phyloP scores from a whole-genome alignment of 2,329 filamentous ascomycete genomes.

The Metarhizium brunneum region DNA sequence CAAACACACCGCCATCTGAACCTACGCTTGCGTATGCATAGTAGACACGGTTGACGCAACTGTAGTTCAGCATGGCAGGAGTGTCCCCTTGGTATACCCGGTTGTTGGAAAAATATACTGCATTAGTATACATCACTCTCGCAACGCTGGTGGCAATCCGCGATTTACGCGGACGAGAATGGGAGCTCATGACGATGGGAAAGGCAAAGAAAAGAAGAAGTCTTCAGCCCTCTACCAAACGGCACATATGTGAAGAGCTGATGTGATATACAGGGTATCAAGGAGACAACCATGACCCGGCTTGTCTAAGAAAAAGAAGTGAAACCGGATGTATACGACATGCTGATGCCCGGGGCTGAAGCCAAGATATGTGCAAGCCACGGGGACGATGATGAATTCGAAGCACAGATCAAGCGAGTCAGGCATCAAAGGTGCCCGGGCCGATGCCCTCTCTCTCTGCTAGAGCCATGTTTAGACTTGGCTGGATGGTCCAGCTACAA shows the following conservation, averaged over 20 bases:
- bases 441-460: background rate
- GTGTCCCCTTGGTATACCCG: constrained; percentile 64
- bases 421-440: constrained; percentile 16
- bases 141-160: constrained; percentile 34
- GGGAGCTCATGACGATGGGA: constrained; percentile 24
- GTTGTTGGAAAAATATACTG: constrained; percentile 78
- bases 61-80: constrained; percentile 64
- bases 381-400: background rate
- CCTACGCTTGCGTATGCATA: constrained; percentile 74
- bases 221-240: background rate
- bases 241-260: background rate
- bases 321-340: background rate
- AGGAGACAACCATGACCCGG: background rate
- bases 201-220: background rate
- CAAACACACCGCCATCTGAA: constrained; percentile 64
- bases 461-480: constrained; percentile 12
- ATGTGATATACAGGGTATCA: constrained; percentile 6
- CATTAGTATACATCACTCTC: constrained; percentile 56
- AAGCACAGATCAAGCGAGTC: constrained; percentile 7
- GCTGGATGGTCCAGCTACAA: constrained; percentile 9
- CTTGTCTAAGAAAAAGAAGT: background rate
- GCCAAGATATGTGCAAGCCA: constrained; percentile 10
- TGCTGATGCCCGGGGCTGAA: constrained; percentile 4
- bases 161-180: constrained; percentile 34
- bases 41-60: constrained; percentile 71